Percentiles rank a stretch among this genome's conserved stretches.
These are phyloP conservation scores for Sporothrix globosa DNA, from an alignment of 2,329 filamentous ascomycete genomes.

Conservation along the genomic window DNA sequence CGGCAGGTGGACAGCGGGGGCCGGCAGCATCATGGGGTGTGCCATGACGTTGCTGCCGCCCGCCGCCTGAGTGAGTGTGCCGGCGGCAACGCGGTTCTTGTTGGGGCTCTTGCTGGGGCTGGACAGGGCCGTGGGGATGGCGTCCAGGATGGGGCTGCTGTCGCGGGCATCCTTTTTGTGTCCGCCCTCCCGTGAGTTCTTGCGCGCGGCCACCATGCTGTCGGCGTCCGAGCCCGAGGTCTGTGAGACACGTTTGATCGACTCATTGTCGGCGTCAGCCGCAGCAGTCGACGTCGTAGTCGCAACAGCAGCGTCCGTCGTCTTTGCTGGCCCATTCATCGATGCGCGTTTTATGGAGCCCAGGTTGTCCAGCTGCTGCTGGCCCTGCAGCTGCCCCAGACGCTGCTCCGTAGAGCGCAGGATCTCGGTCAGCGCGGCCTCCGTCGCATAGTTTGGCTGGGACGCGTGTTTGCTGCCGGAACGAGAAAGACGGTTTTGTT, in stretches of 20 bases:
- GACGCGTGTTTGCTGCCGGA: slow-evolving; percentile 19
- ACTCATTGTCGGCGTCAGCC: slow-evolving; percentile 14
- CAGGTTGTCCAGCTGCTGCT: background rate
- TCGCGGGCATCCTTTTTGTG: slow-evolving; percentile 19
- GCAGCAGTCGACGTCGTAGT: background rate
- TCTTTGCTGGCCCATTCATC: background rate
- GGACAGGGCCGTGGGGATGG: slow-evolving; percentile 32
- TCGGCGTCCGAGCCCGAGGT: slow-evolving; percentile 32
- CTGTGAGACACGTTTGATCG: slow-evolving; percentile 29
- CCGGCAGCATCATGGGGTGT: slow-evolving; percentile 13
- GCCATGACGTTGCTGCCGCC: background rate
- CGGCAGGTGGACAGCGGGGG: background rate
- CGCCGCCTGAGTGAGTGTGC: background rate
- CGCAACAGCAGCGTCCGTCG: background rate
- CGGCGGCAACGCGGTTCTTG: slow-evolving; percentile 26
- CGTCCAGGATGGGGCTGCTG: slow-evolving; percentile 8
- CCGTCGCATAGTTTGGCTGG: slow-evolving; percentile 41
- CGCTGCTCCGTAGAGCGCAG: slow-evolving; percentile 58
- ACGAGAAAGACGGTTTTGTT: background rate
- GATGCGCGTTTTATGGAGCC: slow-evolving; percentile 16
- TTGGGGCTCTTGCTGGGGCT: slow-evolving; percentile 34
- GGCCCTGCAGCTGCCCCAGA: slow-evolving; percentile 40
- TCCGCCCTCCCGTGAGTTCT: slow-evolving; percentile 33
- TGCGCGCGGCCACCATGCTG: slow-evolving; percentile 30
- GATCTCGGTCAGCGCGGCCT: slow-evolving; percentile 56